Evolutionary conservation across 257 asterid genomes (phyloP), one percentile per base, ranked within the genome.

Genomic region (Cruciata laevipes): DNA sequence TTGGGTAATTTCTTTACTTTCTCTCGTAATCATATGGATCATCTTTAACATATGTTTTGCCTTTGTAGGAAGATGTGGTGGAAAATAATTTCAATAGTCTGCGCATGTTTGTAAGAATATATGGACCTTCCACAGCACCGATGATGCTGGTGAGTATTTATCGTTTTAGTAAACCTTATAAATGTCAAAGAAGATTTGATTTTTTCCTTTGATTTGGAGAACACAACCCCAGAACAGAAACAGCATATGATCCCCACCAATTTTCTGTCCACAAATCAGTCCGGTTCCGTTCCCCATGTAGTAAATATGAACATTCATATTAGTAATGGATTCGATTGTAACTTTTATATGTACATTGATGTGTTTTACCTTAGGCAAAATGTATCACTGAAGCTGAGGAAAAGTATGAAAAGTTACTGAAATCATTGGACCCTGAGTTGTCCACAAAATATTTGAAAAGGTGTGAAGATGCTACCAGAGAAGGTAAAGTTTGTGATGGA

Each of bases 391-490:
- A 85, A 81, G 89, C 87, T 6, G 97, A 93, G 80, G 95, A 83
- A 73, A 85, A 84, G 75, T 88, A 93, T 65, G 84, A 73, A 11
- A 69, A 51, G 20, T 75, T 85, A 63, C 78, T 80, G 73, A 80
- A 80, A 80, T 81, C 81, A 35, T 73, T 93, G 20, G 95, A 79
- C 59, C 81, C 91, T 5, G 87, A 81, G 25, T 73, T 93, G 76
- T 80, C 83, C 4, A 55, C 16, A 53, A 83, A 72, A 69, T 86
- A 85, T 81, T 87, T 76, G 73, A 83, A 73, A 78, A 86, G 99
- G 80, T 93, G 96, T 67, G 90, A 90, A 85, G 96, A 86, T 78
- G 96, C 99, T 67, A 93, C 97, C 18, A 85, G 71, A 81, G 98
- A 93, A 88, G 99, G 96, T 89, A 68, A 21, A 32, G 23, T 1